Base-by-base conservation (phyloP, 176 grass and related monocot species). In the Cocos nucifera region DNA sequence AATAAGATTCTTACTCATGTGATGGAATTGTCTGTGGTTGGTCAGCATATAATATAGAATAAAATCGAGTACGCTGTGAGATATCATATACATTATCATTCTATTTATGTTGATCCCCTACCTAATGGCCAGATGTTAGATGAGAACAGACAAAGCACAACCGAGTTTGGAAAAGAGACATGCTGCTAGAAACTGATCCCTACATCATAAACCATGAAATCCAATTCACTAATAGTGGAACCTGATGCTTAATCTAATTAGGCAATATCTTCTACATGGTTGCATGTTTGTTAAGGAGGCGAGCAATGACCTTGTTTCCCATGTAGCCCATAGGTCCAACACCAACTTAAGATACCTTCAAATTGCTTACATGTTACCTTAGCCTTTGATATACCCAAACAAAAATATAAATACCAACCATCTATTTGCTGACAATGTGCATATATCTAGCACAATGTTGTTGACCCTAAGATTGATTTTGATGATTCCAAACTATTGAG, bases 71-170 rank as follows among this genome's bases (percentile, higher is more conserved):
- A 51, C 75, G 67, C 49, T 81, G 63, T 52, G 88, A 64, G 68
- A 87, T 94, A 17, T 77, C 80, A 51, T 70, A 67, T 17, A 84
- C 80, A 24, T 84, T 64, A 27, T 67, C 58, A 19, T 93, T 87
- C 12, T 80, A 60, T 69, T 78, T 90, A 44, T 80, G 75, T 20
- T 86, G 68, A 69, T 78, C 67, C 50, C 75, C 75, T 28, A 15
- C 70, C 57, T 82, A 86, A 49, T 86, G 82, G 51, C 79, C 87
- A 22, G 87, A 90, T 19, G 78, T 76, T 3, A 86, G 78, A 76
- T 90, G 87, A 55, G 82, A 90, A 57, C 75, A 82, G 23, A 90
- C 79, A 69, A 90, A 90, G 72, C 82, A 90, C 64, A 90, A 22
- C 53, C 78, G 23, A 17, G 75, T 90, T 64, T 85, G 82, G 64